Base-by-base conservation (phyloP, 768 basidiomycete species). In the Tulasnella sp. region DNA sequence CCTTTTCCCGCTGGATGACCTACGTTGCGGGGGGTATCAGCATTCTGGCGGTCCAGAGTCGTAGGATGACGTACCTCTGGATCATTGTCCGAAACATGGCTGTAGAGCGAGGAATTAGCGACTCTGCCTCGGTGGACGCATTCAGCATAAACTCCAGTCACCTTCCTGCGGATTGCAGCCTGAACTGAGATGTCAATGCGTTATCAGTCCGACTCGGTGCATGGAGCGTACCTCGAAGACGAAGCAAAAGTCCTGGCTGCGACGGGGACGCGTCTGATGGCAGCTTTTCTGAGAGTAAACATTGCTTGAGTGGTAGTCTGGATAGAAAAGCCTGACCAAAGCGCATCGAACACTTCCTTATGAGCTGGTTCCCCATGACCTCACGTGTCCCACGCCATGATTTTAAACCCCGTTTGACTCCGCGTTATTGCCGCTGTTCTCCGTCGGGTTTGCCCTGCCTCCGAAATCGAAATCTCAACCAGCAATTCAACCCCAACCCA, bases 31-130 rank as follows among this genome's bases (percentile, higher is more conserved):
- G 31, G 34, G 6, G n/a, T n/a, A 21, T 39, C 36, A 39, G 29
- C 11, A 25, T 34, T 6, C 50, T 35, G 36, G 8, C 1, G n/a
- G 14, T 7, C 0, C n/a, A 6, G 27, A 17, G 12, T 4, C 7
- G 14, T 6, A 2, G 4, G 50, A 15, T 15, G 3, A 6, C 53
- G 15, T 8, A 55, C 53, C 37, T 55, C 41, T 15, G 53, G 53
- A 43, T 55, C 53, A 32, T 55, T n/a, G 41, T 25, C 53, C 3
- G 37, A 45, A 27, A 55, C 41, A 39, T 52, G 35, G 50, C 50
- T 52, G 27, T 48, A 31, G 19, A 14, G 32, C 15, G 11, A 2
- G 46, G 29, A 4, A 48, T 25, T 6, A 29, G 25, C 11, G 25
- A 14, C 2, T 46, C 1, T 23, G 21, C 1, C n/a, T 3, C 8